phyloP scores from a whole-genome alignment of 192 early-diverging fungal species.

The Chytriomyces sp. region DNA sequence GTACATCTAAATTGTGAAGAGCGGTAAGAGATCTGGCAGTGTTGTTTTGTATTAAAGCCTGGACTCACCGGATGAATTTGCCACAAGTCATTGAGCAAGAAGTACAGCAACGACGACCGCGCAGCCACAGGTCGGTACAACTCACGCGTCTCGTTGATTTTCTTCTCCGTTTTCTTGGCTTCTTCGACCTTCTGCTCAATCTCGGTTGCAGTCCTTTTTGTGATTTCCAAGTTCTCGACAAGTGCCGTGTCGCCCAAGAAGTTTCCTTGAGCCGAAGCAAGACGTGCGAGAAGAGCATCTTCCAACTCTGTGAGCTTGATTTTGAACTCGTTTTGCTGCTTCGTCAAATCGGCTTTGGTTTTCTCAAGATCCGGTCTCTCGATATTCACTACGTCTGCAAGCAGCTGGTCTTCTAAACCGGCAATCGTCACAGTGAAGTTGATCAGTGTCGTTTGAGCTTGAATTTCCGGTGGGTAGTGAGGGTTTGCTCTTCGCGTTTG shows the following conservation, averaged over 20 bases:
- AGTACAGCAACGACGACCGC: slow-evolving; percentile 67
- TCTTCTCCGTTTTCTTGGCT: slow-evolving; percentile 69
- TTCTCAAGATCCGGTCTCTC: slow-evolving; percentile 68
- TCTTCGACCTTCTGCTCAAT: slow-evolving; percentile 71
- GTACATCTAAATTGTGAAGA: slow-evolving; percentile 54
- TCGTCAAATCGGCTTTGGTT: slow-evolving; percentile 69
- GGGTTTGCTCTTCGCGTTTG: slow-evolving; percentile 67
- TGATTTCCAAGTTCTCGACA: slow-evolving; percentile 69
- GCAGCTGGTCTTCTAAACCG: slow-evolving; percentile 69
- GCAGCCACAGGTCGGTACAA: slow-evolving; percentile 68
- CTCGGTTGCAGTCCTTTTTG: slow-evolving; percentile 67
- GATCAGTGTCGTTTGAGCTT: slow-evolving; percentile 69
- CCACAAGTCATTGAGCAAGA: slow-evolving; percentile 69
- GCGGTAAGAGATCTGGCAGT: not conserved
- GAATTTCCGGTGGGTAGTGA: slow-evolving; percentile 73
- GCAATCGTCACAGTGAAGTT: slow-evolving; percentile 71
- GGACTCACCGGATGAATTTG: slow-evolving; percentile 62
- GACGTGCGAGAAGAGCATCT: slow-evolving; percentile 63
- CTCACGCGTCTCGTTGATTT: slow-evolving; percentile 73
- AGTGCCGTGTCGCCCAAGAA: slow-evolving; percentile 71
- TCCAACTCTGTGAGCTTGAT: slow-evolving; percentile 68
- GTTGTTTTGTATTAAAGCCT: too few relatives aligned
- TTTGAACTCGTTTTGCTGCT: slow-evolving; percentile 74
- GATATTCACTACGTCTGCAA: slow-evolving; percentile 72
- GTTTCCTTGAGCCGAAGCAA: slow-evolving; percentile 68